Evolutionary conservation across 805 yeast genomes (phyloP).

Genomic region (Tetrapisispora iriomotensis): DNA sequence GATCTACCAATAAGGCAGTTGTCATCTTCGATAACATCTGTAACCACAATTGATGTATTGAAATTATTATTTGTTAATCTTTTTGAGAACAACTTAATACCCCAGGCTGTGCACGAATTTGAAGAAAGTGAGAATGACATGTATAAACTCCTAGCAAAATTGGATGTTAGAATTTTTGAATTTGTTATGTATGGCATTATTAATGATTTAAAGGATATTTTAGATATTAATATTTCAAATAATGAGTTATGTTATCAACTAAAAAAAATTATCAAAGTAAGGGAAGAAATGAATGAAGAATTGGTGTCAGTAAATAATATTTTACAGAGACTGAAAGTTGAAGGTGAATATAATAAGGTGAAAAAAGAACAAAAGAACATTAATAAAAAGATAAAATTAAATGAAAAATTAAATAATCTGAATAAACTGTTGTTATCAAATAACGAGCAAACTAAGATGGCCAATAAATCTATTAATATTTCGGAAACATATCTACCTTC

Average conservation of each 20-base stretch:
- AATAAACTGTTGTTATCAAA: constrained; percentile 4
- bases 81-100: constrained; percentile 17
- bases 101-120: constrained; percentile 18
- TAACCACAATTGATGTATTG: constrained; percentile 21
- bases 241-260: constrained; percentile 22
- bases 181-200: constrained; percentile 11
- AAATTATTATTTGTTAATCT: constrained; percentile 13
- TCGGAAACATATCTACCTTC: neutral
- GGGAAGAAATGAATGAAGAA: constrained; percentile 11
- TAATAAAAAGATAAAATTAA: constrained; percentile 9
- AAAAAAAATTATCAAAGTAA: constrained; percentile 11
- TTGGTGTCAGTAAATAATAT: constrained; percentile 11
- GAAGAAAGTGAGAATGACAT: constrained; percentile 7
- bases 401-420: constrained; percentile 9
- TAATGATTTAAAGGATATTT: constrained; percentile 22
- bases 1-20: constrained; percentile 5
- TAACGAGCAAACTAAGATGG: neutral
- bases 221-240: constrained; percentile 25
- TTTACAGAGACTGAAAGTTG: constrained; percentile 8
- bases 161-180: constrained; percentile 22
- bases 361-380: constrained; percentile 10
- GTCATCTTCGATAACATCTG: constrained; percentile 18
- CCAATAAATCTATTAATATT: neutral
- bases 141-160: constrained; percentile 17
- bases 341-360: constrained; percentile 11